phyloP scores from a whole-genome alignment of 352 stramenopile genomes.

The Pythium insidiosum region DNA sequence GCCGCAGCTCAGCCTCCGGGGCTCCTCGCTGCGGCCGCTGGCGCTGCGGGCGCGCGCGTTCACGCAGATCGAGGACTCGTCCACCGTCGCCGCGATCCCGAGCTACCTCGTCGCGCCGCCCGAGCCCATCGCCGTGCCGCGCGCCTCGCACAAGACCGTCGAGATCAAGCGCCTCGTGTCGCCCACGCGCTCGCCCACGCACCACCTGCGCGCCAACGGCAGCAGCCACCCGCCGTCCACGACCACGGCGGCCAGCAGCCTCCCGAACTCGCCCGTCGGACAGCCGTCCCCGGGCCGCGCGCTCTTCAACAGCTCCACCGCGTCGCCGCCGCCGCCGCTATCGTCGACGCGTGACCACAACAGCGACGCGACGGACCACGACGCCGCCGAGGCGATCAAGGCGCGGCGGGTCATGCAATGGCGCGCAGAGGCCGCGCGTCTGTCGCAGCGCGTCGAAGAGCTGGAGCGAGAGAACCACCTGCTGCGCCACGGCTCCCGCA shows the following conservation, averaged over 20 bases:
- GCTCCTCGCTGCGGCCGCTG: slow-evolving; percentile 2
- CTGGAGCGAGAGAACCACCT: slow-evolving; percentile 58
- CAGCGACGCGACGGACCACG: too few species aligned
- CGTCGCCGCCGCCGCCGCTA: neutral
- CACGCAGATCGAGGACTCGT: slow-evolving; percentile 49
- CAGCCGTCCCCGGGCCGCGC: too few species aligned
- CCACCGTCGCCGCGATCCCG: slow-evolving; percentile 2
- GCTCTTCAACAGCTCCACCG: too few species aligned
- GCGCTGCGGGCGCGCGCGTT: slow-evolving; percentile 32
- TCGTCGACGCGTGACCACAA: neutral
- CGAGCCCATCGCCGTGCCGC: slow-evolving; percentile 5
- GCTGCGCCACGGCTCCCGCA: slow-evolving; percentile 53
- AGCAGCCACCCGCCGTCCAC: slow-evolving; percentile 8
- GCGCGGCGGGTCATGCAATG: slow-evolving; percentile 25
- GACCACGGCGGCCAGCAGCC: neutral
- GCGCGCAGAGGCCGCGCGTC: slow-evolving; percentile 34
- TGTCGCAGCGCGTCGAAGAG: slow-evolving; percentile 53
- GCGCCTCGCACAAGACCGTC: slow-evolving; percentile 33
- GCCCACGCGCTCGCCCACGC: slow-evolving; percentile 18
- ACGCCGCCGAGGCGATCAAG: slow-evolving; percentile 4
- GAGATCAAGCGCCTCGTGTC: slow-evolving; percentile 52
- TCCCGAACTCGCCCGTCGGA: too few species aligned
- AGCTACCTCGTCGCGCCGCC: slow-evolving; percentile 1
- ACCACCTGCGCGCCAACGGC: too few species aligned
- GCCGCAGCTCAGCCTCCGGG: too few species aligned